Evolutionary conservation across 371 early-diverging fungal species (phyloP).

Genomic region (Circinella minor): DNA sequence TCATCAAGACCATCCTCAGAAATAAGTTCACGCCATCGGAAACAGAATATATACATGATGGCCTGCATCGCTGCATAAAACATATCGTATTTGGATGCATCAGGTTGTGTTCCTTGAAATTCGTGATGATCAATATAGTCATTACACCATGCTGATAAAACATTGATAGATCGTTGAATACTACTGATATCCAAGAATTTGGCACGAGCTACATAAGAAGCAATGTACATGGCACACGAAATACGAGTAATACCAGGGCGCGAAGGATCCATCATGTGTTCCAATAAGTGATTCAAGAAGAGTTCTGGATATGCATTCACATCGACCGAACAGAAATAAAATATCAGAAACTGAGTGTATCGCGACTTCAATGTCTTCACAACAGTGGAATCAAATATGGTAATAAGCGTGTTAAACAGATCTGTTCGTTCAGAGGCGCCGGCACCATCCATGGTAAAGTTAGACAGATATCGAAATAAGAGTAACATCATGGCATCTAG

Average conservation of each 20-base stretch:
- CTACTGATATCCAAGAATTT: conserved; percentile 66
- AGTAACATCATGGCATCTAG: conserved; percentile 84
- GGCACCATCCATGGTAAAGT: conserved; percentile 17
- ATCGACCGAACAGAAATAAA: conserved; percentile 79
- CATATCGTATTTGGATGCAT: conserved; percentile 67
- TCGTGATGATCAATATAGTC: conserved; percentile 75
- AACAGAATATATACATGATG: conserved; percentile 91
- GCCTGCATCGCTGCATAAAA: conserved; percentile 93
- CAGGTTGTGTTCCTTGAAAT: conserved; percentile 34
- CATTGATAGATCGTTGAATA: conserved; percentile 67
- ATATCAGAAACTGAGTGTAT: conserved; percentile 91
- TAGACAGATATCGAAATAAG: conserved; percentile 65
- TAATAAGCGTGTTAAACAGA: conserved; percentile 68
- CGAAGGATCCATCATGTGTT: conserved; percentile 61
- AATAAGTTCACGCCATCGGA: conserved; percentile 86
- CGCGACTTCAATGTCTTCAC: conserved; percentile 89
- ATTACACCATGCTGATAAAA: conserved; percentile 73
- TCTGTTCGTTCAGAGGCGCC: conserved; percentile 41
- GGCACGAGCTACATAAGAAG: conserved; percentile 90
- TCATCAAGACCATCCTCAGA: conserved; percentile 44
- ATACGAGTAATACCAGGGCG: conserved; percentile 76
- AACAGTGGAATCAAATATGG: conserved; percentile 81
- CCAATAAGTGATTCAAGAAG: conserved; percentile 80
- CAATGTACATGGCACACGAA: conserved; percentile 85
- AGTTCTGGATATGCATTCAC: conserved; percentile 66